Conservation (phyloP, 148 eudicot species). For the Vaccinium corymbosum region DNA sequence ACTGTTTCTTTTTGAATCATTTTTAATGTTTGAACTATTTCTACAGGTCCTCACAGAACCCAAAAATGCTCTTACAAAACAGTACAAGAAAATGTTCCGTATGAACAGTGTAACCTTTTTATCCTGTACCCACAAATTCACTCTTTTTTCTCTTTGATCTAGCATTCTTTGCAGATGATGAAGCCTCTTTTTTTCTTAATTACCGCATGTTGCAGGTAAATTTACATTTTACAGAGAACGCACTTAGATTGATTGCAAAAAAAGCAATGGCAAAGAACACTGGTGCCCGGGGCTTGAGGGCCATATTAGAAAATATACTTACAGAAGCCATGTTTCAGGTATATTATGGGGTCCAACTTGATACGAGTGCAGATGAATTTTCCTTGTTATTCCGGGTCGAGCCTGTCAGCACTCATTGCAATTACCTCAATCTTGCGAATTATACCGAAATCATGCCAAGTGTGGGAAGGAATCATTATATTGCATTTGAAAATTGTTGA, state of each 20-base stretch:
- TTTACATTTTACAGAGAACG: conserved; percentile 48
- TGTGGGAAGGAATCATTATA: not conserved
- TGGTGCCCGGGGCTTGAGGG: conserved; percentile 67
- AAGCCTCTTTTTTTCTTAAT: not conserved
- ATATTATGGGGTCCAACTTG: conserved; percentile 2
- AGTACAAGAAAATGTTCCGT: conserved; percentile 62
- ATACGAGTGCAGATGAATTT: conserved; percentile 9
- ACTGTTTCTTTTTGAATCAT: not conserved
- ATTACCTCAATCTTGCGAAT: conserved; percentile 10
- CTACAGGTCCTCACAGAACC: conserved; percentile 54
- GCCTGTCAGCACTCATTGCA: not conserved
- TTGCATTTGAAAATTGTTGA: not conserved
- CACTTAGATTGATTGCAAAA: conserved; percentile 54
- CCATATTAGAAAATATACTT: conserved; percentile 52
- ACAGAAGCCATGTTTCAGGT: conserved; percentile 76
- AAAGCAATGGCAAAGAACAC: conserved; percentile 60
- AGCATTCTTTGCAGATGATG: conserved; percentile 2
- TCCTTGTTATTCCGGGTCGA: not conserved
- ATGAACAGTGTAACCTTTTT: conserved; percentile 52
- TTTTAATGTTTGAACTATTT: not conserved
- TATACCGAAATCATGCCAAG: not conserved
- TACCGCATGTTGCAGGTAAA: conserved; percentile 38
- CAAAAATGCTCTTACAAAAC: conserved; percentile 64
- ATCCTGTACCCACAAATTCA: not conserved
- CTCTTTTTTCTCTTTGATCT: not conserved